Evolutionary conservation across 495 filamentous ascomycete genomes (phyloP), one percentile per base, ranked within the genome.

Genomic region (Lasiosphaeria ovina): DNA sequence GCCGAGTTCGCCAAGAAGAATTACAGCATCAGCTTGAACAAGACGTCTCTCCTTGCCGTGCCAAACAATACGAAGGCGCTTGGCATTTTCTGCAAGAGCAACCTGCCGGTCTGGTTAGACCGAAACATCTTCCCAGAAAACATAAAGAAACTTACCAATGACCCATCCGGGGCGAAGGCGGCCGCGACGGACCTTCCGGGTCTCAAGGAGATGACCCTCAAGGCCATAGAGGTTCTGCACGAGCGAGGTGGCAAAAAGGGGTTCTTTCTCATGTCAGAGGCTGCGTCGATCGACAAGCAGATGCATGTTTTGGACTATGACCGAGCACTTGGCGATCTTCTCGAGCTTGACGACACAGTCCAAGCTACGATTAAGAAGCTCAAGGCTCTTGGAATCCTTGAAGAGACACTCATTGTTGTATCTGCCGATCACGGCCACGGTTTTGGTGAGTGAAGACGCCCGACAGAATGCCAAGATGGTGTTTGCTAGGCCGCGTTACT

Each of bases 371-470:
- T 91, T 34, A 79, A 73, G 16, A 82, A 85, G 60, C 83, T 91
- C 51, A 79, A 81, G 59, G 63, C 69, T 5, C 68, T 87, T 1
- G 79, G 79, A 48, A 72, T 79, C 31, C 73, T 88, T 3, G 83
- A 90, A 12, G 81, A 87, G 38, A 91, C 88, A 0, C 74, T 89
- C 1, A 78, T 91, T 59, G 62, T 91, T 44, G 86, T 91, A 35
- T 89, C 87, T 9, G 87, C 88, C 5, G 88, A 91, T 69, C 88
- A 91, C 74, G 88, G 88, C 40, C 88, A 91, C 75, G 88, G 88
- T 55, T 91, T 91, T 63, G 87, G 67, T 72, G 54, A 55, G 69
- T 36, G 33, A n/a, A 16, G 11, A 34, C 3, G 32, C 17, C 35
- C 24, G 24, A 24, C 24, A 24, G 24, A 24, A 24, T 16, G 10